phyloP scores from a whole-genome alignment of 2,329 filamentous ascomycete genomes.

The Penicillium thymicola region DNA sequence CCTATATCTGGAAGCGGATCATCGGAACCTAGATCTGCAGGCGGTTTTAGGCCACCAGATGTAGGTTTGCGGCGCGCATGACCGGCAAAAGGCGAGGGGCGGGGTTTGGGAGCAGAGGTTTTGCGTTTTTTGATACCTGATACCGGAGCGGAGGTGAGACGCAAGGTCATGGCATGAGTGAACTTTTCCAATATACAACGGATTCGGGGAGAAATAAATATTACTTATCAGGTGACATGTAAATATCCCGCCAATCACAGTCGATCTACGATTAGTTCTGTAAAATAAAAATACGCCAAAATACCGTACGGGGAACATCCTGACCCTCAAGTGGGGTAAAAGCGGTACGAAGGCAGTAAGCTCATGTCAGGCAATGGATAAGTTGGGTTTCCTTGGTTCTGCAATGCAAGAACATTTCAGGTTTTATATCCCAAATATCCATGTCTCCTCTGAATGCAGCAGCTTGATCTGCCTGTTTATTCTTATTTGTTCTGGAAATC shows the following conservation, averaged over 20 bases:
- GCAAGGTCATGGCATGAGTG: slow-evolving; percentile 25
- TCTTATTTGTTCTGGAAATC: not conserved
- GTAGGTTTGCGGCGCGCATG: slow-evolving; percentile 42
- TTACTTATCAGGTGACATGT: slow-evolving; percentile 18
- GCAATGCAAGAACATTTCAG: not conserved
- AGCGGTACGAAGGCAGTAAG: not conserved
- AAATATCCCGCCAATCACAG: slow-evolving; percentile 13
- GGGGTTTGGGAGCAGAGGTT: slow-evolving; percentile 24
- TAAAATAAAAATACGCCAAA: slow-evolving; percentile 6
- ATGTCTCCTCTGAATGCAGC: not conserved
- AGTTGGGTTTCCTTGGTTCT: not conserved
- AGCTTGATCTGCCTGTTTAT: not conserved
- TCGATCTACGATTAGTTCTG: slow-evolving; percentile 2
- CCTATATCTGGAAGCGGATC: slow-evolving; percentile 53
- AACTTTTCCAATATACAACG: not conserved
- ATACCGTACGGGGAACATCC: slow-evolving; percentile 8
- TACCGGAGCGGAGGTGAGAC: slow-evolving; percentile 48
- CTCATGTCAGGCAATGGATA: not conserved
- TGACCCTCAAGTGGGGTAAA: not conserved
- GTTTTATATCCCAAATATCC: not conserved
- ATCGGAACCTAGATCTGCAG: slow-evolving; percentile 21
- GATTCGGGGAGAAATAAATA: not conserved
- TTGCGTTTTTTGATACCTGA: slow-evolving; percentile 46
- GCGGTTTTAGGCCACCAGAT: slow-evolving; percentile 26
- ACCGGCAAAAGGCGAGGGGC: slow-evolving; percentile 42